Evolutionary conservation across 2,329 filamentous ascomycete species (phyloP), one percentile per base, ranked within the genome.

Genomic region (Cercospora sojina): DNA sequence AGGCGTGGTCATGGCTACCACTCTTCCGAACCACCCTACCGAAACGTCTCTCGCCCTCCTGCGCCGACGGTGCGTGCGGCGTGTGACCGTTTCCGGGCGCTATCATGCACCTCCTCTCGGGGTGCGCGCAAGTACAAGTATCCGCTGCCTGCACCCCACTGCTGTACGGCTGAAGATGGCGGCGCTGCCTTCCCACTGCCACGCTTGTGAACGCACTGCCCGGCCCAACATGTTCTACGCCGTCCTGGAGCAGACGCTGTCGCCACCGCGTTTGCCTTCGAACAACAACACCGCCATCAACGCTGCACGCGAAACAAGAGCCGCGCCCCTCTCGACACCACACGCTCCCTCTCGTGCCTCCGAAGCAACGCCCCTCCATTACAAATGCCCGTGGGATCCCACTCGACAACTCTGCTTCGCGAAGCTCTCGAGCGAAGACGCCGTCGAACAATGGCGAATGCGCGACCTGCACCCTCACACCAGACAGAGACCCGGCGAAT

Each of bases 211-310:
- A 31, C 53, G 16, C 53, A 32, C 27, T 41, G 18, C n/a, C 27
- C 29, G n/a, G 18, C 2, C 9, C 38, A 64, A 3, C 23, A 64
- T 66, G 60, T 66, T 59, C 60, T 43, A 64, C 32, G 56, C 60
- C 41, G 18, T 61, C 20, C 51, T 66, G 8, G 64, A 66, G 43
- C 60, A 66, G 31, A 66, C 64, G 5, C 63, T 63, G 16, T 32
- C 64, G 20, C 53, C 59, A 23, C 18, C 57, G 20, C 53, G 53
- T 23, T 20, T 49, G 16, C 20, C 18, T 10, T 32, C 31, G 27
- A 43, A 32, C 25, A 56, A 57, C 58, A 65, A 23, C 31, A 64
- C 25, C 25, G 43, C 38, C 23, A 38, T 32, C 35, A 38, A 35
- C 2, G 35, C 64, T 6, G 9, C 47, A 0, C 23, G 29, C 23